Percentiles rank a stretch among this genome's conserved stretches.
Evolutionary conservation across 768 basidiomycete genomes (phyloP).

Genomic region (Albatrellus ellisii): DNA sequence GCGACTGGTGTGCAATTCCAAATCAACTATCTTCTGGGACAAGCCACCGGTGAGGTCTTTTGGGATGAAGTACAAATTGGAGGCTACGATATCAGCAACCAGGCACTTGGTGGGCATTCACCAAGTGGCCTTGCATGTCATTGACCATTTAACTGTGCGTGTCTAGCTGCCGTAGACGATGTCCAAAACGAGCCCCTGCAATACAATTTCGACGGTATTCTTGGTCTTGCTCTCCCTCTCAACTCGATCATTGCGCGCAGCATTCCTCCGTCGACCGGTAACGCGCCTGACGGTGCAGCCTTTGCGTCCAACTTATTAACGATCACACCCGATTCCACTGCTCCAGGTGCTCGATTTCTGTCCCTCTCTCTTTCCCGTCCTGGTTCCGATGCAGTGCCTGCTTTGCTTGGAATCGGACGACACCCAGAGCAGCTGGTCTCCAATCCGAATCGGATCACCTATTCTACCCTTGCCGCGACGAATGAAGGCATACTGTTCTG

Average conservation of each 20-base stretch:
- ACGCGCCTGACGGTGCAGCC: conserved; percentile 50
- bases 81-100: conserved; percentile 45
- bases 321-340: conserved; percentile 36
- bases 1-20: conserved; percentile 31
- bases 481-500: conserved; percentile 38
- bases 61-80: conserved; percentile 59
- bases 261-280: conserved; percentile 35
- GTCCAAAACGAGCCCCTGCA: conserved; percentile 47
- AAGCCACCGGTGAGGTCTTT: conserved; percentile 46
- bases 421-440: conserved; percentile 44
- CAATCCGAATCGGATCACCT: conserved; percentile 38
- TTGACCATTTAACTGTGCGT: not conserved
- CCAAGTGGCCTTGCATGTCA: not conserved
- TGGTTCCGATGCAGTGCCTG: conserved; percentile 40
- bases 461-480: conserved; percentile 28
- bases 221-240: conserved; percentile 63
- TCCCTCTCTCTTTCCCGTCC: conserved; percentile 59
- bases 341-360: conserved; percentile 52
- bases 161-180: conserved; percentile 41
- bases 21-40: conserved; percentile 49
- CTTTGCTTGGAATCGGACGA: conserved; percentile 53
- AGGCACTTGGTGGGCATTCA: conserved; percentile 48
- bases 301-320: conserved; percentile 62
- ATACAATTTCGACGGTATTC: conserved; percentile 45
- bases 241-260: conserved; percentile 50